These are phyloP conservation scores for Lagenaria siceraria DNA, from an alignment of 306 rosid genomes.

Conservation along the genomic window DNA sequence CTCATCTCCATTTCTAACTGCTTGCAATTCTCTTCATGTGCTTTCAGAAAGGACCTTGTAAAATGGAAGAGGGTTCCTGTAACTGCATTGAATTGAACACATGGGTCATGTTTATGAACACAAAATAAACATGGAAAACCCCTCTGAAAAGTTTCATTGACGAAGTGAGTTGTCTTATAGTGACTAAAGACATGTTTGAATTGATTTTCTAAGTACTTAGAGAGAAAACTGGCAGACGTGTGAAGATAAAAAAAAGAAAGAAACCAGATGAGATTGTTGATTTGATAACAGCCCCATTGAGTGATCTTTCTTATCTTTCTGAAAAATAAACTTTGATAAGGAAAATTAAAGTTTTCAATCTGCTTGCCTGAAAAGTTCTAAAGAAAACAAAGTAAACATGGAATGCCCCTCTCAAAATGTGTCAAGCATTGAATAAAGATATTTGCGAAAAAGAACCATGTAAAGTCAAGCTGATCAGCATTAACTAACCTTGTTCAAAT, in stretches of 20 bases:
- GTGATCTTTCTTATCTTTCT: background rate
- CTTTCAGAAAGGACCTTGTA: slow-evolving; percentile 73
- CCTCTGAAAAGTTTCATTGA: background rate
- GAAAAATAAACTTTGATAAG: background rate
- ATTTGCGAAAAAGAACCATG: background rate
- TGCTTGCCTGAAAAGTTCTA: no score
- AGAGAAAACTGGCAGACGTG: background rate
- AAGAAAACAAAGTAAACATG: no score
- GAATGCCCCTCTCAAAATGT: background rate
- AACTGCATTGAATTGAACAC: slow-evolving; percentile 39
- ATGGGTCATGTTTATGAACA: background rate
- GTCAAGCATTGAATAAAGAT: background rate
- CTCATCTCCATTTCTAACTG: slow-evolving; percentile 80
- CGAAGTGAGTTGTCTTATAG: background rate
- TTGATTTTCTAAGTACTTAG: background rate
- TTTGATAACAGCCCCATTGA: background rate
- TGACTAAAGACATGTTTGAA: background rate
- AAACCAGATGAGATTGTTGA: background rate
- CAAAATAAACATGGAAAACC: background rate
- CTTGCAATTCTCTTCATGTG: slow-evolving; percentile 79
- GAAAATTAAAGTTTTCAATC: background rate
- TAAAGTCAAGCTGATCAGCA: background rate
- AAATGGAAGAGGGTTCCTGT: slow-evolving; percentile 71
- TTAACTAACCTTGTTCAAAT: slow-evolving; percentile 78
- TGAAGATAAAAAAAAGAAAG: background rate